Conservation (phyloP, 225 moss, liverwort and hornwort species). For the Neckera pumila region DNA sequence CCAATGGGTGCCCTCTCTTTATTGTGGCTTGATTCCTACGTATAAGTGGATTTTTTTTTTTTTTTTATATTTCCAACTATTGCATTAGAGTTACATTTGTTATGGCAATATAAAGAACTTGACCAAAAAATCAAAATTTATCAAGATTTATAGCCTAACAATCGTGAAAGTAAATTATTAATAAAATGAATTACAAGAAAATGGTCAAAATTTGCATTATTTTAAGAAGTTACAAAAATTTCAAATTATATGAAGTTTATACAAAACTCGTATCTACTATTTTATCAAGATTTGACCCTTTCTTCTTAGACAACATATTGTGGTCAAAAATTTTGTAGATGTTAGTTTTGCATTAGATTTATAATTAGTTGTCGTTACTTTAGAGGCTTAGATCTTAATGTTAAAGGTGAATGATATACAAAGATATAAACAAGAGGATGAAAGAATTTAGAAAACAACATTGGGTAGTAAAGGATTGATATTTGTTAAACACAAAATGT, state of each 20-base stretch:
- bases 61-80: background rate
- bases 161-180: too few species aligned
- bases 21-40: accelerated
- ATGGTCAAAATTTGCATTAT: too few species aligned
- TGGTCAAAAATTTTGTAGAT: background rate
- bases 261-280: too few species aligned
- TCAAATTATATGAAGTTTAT: too few species aligned
- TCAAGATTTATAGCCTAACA: too few species aligned
- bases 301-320: background rate
- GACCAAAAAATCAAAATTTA: background rate
- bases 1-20: accelerated
- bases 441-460: background rate
- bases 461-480: background rate
- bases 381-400: background rate
- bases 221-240: too few species aligned
- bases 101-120: background rate
- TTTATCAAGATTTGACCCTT: background rate
- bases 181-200: too few species aligned
- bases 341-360: background rate
- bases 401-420: background rate
- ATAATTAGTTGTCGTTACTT: background rate
- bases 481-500: background rate
- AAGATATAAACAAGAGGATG: background rate
- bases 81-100: background rate
- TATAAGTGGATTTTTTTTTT: background rate